These are phyloP conservation scores for Suillus occidentalis DNA, from an alignment of 768 basidiomycete species.

Conservation along the genomic window DNA sequence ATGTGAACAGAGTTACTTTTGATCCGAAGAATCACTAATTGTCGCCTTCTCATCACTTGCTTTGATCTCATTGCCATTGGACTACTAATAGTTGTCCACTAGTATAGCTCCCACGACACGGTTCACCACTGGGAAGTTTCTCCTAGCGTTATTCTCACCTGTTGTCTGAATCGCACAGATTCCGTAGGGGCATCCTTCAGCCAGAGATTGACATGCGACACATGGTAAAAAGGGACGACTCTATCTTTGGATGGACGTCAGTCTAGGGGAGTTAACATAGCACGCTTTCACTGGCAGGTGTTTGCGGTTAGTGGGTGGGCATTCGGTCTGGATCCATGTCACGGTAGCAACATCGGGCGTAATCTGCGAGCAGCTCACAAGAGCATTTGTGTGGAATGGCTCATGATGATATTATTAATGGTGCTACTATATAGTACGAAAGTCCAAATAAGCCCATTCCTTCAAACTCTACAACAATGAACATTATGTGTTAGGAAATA, in stretches of 20 bases:
- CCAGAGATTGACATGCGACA: neutral
- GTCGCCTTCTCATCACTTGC: neutral
- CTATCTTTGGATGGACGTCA: neutral
- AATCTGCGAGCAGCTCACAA: neutral
- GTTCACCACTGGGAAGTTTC: neutral
- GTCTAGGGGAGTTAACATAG: neutral
- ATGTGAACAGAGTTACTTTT: neutral
- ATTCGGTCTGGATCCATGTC: neutral
- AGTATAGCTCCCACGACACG: neutral
- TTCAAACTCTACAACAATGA: neutral
- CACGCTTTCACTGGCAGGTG: neutral
- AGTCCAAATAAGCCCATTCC: neutral
- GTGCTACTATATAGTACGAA: neutral
- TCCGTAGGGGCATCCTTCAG: neutral
- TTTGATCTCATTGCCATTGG: neutral
- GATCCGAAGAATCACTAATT: neutral
- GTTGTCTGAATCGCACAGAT: neutral
- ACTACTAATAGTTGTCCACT: neutral
- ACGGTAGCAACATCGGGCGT: neutral
- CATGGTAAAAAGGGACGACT: neutral
- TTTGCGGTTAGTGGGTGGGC: neutral
- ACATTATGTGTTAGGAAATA: slow-evolving; percentile 16
- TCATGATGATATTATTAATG: neutral
- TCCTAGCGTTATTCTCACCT: neutral
- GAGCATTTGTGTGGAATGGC: neutral